These are phyloP conservation scores for Tinospora cordifolia DNA, from an alignment of 164 flowering plant species.

Conservation along the genomic window DNA sequence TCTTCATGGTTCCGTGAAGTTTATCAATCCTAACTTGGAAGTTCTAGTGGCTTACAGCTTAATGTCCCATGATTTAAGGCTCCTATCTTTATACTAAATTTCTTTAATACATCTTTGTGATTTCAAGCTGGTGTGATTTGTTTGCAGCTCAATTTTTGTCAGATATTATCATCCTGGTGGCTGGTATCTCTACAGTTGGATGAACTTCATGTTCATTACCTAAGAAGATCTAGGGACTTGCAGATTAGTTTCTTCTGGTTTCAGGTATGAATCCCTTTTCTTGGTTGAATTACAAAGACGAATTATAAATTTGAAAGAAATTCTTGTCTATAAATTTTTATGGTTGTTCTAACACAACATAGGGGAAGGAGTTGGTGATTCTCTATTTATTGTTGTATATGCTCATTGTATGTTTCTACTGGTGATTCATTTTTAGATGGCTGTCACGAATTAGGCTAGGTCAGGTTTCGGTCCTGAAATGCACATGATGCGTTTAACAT, in stretches of 20 bases:
- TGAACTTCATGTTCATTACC: slow-evolving; percentile 13
- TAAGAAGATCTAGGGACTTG: neutral
- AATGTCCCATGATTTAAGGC: neutral
- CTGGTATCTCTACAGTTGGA: slow-evolving; percentile 24
- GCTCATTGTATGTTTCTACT: neutral
- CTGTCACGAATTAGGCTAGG: no score
- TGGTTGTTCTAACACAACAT: no score
- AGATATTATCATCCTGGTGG: no score
- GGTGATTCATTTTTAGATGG: no score
- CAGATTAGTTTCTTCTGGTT: neutral
- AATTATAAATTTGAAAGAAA: neutral
- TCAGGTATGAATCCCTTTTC: neutral
- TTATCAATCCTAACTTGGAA: neutral
- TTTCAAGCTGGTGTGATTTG: neutral
- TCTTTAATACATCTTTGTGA: neutral
- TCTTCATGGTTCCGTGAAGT: slow-evolving; percentile 24
- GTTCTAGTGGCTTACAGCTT: slow-evolving; percentile 1
- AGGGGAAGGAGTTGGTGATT: neutral
- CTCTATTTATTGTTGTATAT: neutral
- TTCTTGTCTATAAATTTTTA: neutral
- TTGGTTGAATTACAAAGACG: no score
- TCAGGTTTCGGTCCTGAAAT: no score
- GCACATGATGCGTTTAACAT: no score
- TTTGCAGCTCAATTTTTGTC: neutral
- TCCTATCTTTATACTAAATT: neutral